Evolutionary conservation across 352 stramenopile species (phyloP).

Genomic region (Pythium phragmitis): DNA sequence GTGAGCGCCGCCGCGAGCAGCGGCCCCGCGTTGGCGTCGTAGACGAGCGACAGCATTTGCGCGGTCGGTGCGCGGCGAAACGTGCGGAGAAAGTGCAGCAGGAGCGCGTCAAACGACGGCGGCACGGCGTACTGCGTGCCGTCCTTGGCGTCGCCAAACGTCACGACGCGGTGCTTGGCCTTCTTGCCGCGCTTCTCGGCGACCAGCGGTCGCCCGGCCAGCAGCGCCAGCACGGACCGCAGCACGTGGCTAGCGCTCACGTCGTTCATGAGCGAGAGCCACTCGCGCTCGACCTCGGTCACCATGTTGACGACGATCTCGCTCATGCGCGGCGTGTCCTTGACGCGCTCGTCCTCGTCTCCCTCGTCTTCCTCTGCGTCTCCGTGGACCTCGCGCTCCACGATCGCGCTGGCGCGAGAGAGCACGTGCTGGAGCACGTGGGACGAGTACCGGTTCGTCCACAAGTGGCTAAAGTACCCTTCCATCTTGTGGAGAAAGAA

Average conservation of each 20-base stretch:
- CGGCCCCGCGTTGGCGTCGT: constrained; percentile 72
- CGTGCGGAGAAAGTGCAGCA: constrained; percentile 49
- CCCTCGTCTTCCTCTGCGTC: constrained; percentile 27
- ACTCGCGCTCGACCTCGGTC: constrained; percentile 74
- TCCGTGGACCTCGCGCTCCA: constrained; percentile 40
- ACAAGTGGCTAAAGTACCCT: constrained; percentile 78
- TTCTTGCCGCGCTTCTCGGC: constrained; percentile 83
- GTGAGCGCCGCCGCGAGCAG: constrained; percentile 64
- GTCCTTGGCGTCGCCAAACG: constrained; percentile 58
- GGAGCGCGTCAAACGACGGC: constrained; percentile 53
- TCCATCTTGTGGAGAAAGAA: constrained; percentile 81
- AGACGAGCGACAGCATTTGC: constrained; percentile 64
- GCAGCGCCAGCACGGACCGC: constrained; percentile 63
- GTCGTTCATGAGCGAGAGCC: constrained; percentile 85
- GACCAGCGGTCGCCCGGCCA: constrained; percentile 64
- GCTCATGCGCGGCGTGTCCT: constrained; percentile 62
- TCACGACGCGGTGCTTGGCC: constrained; percentile 68
- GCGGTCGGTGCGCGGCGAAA: constrained; percentile 33
- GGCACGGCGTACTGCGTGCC: constrained; percentile 47
- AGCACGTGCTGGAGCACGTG: constrained; percentile 81
- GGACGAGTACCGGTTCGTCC: constrained; percentile 87
- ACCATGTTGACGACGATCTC: constrained; percentile 74
- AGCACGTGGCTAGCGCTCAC: constrained; percentile 84
- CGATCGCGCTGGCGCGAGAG: constrained; percentile 51
- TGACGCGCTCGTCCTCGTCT: constrained; percentile 57